Base-by-base conservation (phyloP, 129 eudicot genomes). In the Flaveria linearis region DNA sequence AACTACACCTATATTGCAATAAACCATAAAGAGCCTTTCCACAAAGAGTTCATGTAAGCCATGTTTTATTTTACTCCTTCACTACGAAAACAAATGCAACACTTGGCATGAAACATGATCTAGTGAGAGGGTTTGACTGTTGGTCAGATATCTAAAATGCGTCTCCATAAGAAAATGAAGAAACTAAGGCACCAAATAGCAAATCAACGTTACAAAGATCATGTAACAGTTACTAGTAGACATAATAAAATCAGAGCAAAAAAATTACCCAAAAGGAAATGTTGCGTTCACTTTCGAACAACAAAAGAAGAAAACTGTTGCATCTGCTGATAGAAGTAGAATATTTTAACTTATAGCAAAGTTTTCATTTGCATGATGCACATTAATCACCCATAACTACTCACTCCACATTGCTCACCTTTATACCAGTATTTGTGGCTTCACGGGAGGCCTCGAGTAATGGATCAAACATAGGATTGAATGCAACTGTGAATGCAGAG, bases 361-460 rank as follows among this genome's bases (percentile, higher is more conserved):
- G 25, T 74, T 7, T 46, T 57, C 4, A 30, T 69, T 57, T 17
- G 67, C 56, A 39, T 23, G 41, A 23, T 55, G 58, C 10, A 14
- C 75, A 68, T 28, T 17, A 66, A 56, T 26, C 30, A 13, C 71
- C 62, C 25, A 73, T 33, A 53, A 70, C 47, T 77, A 22, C 50
- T 61, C 49, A 41, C 43, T 77, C 42, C 67, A 15, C 64, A 56
- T 33, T 74, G 72, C 52, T 41, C 41, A 95, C 99, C 97, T 91
- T 95, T 77, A 95, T 91, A 70, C 99, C 99, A 30, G 94, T 95
- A 83, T 95, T 82, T 51, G 99, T 95, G 79, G 99, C 99, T 87
- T 95, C 99, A 70, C 97, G 97, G 22, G 99, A 84, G 36, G 99
- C 99, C 85, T 89, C 97, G 6, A 95, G 94, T 66, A 91, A 83